Conservation (phyloP, 345 rosid genomes). For the Citrus sp. region DNA sequence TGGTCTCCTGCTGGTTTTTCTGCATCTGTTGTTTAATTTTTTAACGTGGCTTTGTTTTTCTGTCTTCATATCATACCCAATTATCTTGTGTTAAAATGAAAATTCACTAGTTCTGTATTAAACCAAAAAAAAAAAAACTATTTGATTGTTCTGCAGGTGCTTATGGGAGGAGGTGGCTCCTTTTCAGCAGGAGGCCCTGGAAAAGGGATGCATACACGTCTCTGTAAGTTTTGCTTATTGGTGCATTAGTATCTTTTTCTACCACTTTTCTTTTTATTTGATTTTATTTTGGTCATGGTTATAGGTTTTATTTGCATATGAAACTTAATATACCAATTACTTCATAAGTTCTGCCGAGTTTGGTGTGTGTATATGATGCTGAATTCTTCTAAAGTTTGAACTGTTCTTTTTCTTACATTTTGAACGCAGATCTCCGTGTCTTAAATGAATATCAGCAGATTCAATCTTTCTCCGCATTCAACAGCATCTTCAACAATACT, state of each 20-base stretch:
- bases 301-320: not conserved
- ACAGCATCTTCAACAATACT: conserved; percentile 60
- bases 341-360: not conserved
- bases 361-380: not conserved
- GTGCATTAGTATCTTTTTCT: not conserved
- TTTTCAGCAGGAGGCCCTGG: conserved; percentile 99
- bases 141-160: conserved; percentile 49
- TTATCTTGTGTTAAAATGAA: not conserved
- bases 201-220: conserved; percentile 92
- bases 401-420: not conserved
- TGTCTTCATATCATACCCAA: not conserved
- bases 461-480: conserved; percentile 73
- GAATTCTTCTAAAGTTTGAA: conserved; percentile 8
- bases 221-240: conserved; percentile 56
- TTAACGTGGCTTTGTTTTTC: not conserved
- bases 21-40: not conserved
- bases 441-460: conserved; percentile 54
- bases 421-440: conserved; percentile 54
- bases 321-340: not conserved
- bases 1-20: not conserved
- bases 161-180: conserved; percentile 97
- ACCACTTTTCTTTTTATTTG: not conserved
- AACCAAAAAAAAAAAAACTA: not conserved
- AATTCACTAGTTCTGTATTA: not conserved
- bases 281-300: not conserved